Percentiles rank a stretch among this genome's conserved stretches.
These are phyloP conservation scores for Lecanosticta acicola DNA, from an alignment of 2,329 filamentous ascomycete species.

Conservation along the genomic window DNA sequence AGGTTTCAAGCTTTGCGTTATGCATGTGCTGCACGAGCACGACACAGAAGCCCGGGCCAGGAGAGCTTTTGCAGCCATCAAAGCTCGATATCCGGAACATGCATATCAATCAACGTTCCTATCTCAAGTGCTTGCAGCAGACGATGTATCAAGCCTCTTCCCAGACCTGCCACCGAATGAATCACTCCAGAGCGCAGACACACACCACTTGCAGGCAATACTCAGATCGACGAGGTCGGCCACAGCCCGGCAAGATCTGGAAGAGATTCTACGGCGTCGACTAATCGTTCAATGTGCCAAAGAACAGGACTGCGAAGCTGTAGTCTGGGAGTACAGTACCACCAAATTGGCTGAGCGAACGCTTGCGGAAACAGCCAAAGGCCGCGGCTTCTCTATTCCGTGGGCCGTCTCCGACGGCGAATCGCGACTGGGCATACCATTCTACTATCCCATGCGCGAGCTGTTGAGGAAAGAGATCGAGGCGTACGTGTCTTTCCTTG, in stretches of 20 bases:
- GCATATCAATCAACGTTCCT: slow-evolving; percentile 14
- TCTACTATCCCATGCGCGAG: slow-evolving; percentile 81
- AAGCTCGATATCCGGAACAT: slow-evolving; percentile 59
- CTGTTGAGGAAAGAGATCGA: slow-evolving; percentile 74
- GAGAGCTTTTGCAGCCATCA: slow-evolving; percentile 37
- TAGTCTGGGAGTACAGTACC: slow-evolving; percentile 81
- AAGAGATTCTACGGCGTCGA: slow-evolving; percentile 64
- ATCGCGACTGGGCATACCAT: slow-evolving; percentile 51
- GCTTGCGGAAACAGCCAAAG: slow-evolving; percentile 83
- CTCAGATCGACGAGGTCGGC: slow-evolving; percentile 40
- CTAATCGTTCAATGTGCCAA: slow-evolving; percentile 63
- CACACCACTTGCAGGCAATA: slow-evolving; percentile 4
- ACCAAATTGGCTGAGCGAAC: slow-evolving; percentile 82
- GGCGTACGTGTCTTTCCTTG: slow-evolving; percentile 50
- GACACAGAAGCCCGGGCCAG: slow-evolving; percentile 20
- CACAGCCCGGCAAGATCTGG: slow-evolving; percentile 69
- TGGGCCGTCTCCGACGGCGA: slow-evolving; percentile 75
- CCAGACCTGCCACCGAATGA: neutral
- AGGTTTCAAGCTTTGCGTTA: slow-evolving; percentile 61
- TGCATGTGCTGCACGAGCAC: slow-evolving; percentile 41
- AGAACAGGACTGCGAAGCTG: slow-evolving; percentile 56
- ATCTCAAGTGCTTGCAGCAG: slow-evolving; percentile 12
- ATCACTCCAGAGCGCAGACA: neutral
- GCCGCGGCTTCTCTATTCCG: slow-evolving; percentile 75
- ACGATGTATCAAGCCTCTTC: slow-evolving; percentile 11